A percentile compares a stretch with the other conserved stretches of the same genome.
Conservation (phyloP, 345 rosid genomes). For the Moringa oleifera region DNA sequence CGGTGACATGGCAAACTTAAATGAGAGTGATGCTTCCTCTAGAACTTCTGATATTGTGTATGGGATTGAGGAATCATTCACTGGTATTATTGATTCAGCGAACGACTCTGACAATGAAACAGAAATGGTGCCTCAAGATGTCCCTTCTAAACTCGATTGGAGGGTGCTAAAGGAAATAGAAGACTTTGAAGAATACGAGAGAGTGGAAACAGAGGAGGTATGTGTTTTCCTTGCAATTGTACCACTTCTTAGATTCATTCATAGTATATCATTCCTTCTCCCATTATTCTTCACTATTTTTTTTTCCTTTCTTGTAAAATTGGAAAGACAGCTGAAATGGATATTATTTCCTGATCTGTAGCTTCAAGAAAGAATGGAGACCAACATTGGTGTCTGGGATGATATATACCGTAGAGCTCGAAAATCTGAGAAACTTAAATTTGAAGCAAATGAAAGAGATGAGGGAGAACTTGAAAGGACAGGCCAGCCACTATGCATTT, state of each 20-base stretch:
- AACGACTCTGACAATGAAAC: constrained; percentile 38
- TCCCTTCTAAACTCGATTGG: constrained; percentile 65
- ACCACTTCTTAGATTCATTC: not conserved
- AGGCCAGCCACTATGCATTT: constrained; percentile 89
- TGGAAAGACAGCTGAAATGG: constrained; percentile 19
- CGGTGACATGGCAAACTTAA: constrained; percentile 25
- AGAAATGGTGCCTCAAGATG: constrained; percentile 35
- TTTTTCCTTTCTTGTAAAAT: constrained; percentile 5
- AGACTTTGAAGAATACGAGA: constrained; percentile 65
- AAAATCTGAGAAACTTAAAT: constrained; percentile 78
- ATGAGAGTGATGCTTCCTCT: constrained; percentile 21
- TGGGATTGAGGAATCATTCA: constrained; percentile 59
- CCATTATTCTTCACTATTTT: not conserved
- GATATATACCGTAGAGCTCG: constrained; percentile 89
- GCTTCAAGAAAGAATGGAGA: constrained; percentile 88
- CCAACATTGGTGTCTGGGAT: constrained; percentile 65
- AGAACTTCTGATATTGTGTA: constrained; percentile 42
- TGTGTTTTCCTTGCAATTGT: constrained; percentile 17
- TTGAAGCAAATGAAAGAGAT: constrained; percentile 90
- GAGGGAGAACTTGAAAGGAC: constrained; percentile 99
- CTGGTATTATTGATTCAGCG: constrained; percentile 32
- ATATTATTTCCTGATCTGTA: constrained; percentile 32
- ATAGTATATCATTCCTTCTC: not conserved
- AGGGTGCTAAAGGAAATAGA: constrained; percentile 59
- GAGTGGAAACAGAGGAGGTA: constrained; percentile 85